phyloP scores from a whole-genome alignment of 805 yeast species.

The Spathaspora hagerdaliae region DNA sequence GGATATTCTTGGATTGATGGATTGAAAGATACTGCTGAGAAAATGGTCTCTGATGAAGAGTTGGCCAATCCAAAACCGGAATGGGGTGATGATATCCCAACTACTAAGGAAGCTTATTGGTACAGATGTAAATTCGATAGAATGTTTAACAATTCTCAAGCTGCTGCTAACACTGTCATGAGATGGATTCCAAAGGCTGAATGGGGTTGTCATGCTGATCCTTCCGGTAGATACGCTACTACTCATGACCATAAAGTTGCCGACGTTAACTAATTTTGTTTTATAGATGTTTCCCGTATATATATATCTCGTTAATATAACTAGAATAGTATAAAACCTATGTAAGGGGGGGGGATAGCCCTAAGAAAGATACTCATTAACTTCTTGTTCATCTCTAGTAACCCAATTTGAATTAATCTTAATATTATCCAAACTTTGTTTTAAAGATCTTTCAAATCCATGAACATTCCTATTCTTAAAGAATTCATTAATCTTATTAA shows the following conservation, averaged over 20 bases:
- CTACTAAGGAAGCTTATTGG: constrained; percentile 99
- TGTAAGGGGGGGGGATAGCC: neutral
- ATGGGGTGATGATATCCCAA: constrained; percentile 95
- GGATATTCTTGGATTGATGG: constrained; percentile 99
- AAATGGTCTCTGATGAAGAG: constrained; percentile 82
- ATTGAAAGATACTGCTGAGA: constrained; percentile 91
- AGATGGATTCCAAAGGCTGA: constrained; percentile 99
- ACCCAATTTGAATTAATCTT: constrained; percentile 50
- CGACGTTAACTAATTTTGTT: constrained; percentile 1
- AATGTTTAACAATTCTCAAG: constrained; percentile 67
- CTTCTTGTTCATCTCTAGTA: constrained; percentile 38
- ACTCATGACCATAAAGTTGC: constrained; percentile 64
- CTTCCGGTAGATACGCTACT: constrained; percentile 95
- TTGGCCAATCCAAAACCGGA: constrained; percentile 86
- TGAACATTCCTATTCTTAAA: constrained; percentile 29
- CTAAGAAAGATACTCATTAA: constrained; percentile 18
- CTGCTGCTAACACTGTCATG: constrained; percentile 96
- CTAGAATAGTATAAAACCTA: no score
- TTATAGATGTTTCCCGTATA: no score
- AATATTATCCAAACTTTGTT: constrained; percentile 54
- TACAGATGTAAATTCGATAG: constrained; percentile 96
- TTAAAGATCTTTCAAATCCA: constrained; percentile 53
- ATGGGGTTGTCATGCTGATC: constrained; percentile 99
- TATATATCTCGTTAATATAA: no score
- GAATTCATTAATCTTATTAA: constrained; percentile 26